Evolutionary conservation across 2,329 filamentous ascomycete species (phyloP).

Genomic region (Neurospora sp.): DNA sequence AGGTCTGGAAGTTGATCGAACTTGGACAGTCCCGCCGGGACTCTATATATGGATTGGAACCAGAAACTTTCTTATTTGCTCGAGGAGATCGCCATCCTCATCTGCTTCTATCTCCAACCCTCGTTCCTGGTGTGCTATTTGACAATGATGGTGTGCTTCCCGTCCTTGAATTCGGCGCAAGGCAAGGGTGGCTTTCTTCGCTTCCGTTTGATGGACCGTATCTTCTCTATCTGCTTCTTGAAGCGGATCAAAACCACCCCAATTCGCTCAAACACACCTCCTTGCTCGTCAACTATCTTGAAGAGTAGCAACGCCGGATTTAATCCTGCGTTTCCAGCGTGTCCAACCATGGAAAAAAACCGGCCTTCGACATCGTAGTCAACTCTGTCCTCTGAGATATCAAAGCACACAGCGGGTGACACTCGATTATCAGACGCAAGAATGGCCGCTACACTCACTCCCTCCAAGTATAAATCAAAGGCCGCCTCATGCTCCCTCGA

Average conservation of each 20-base stretch:
- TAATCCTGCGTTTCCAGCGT: background rate
- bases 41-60: background rate
- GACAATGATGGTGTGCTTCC: background rate
- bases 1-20: background rate
- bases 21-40: background rate
- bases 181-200: background rate
- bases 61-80: background rate
- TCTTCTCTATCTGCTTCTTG: background rate
- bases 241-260: background rate
- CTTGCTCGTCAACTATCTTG: background rate
- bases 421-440: accelerated
- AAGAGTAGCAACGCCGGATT: background rate
- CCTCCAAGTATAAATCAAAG: background rate
- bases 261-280: background rate
- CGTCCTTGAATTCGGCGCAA: background rate
- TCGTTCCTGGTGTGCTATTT: background rate
- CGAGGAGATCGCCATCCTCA: background rate
- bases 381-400: background rate
- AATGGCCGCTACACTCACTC: background rate
- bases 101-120: background rate
- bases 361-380: background rate
- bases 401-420: background rate
- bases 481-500: background rate
- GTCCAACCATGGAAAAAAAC: background rate
- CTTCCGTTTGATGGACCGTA: background rate